Percentiles rank a stretch among this genome's conserved stretches.
Conservation (phyloP, 2,329 filamentous ascomycete species). For the Cordyceps pruinosa region DNA sequence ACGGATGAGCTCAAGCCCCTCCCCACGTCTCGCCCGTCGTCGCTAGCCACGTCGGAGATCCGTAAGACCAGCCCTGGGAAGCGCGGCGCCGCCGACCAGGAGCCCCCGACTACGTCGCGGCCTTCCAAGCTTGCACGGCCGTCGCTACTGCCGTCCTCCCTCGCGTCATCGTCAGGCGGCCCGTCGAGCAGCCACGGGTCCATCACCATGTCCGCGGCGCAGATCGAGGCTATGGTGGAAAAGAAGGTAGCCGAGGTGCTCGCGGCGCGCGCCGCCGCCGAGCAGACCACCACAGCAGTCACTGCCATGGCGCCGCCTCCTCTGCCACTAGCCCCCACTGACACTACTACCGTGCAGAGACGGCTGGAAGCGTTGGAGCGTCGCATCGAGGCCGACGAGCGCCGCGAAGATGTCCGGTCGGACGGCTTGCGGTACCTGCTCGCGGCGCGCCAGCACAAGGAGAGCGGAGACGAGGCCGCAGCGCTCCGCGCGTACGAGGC, state of each 20-base stretch:
- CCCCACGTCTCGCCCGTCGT: conserved; percentile 24
- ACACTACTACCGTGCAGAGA: conserved; percentile 49
- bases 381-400: conserved; percentile 63
- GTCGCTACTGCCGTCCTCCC: conserved; percentile 18
- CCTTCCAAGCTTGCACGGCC: conserved; percentile 43
- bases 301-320: conserved; percentile 26
- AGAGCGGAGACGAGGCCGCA: conserved; percentile 68
- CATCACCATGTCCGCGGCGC: conserved; percentile 56
- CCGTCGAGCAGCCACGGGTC: conserved; percentile 22
- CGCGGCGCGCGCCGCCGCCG: conserved; percentile 57
- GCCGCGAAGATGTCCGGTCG: conserved; percentile 62
- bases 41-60: conserved; percentile 28
- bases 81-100: conserved; percentile 36
- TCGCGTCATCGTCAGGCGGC: conserved; percentile 6
- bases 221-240: conserved; percentile 87
- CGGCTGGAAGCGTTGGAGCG: conserved; percentile 79
- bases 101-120: conserved; percentile 28
- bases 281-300: conserved; percentile 34
- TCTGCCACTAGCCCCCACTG: conserved; percentile 44
- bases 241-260: conserved; percentile 86
- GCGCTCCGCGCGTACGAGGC: conserved; percentile 82
- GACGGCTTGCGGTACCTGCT: conserved; percentile 80
- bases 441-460: conserved; percentile 88
- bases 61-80: conserved; percentile 32
- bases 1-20: conserved; percentile 59